phyloP scores from a whole-genome alignment of 169 alveolate species.

The Blepharisma undulans region DNA sequence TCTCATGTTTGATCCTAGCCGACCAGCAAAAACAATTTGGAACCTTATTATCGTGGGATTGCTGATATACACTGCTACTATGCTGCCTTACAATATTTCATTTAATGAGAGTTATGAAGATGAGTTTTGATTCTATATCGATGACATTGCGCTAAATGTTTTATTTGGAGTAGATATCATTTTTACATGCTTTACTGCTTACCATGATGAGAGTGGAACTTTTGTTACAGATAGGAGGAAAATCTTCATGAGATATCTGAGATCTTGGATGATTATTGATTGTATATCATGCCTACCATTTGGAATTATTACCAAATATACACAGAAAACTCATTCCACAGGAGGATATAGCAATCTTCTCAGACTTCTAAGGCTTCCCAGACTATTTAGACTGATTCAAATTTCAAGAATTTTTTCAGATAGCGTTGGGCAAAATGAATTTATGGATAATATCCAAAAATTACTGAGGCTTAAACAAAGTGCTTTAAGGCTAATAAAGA shows the following conservation, averaged over 20 bases:
- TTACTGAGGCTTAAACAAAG: slow-evolving; percentile 51
- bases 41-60: not conserved
- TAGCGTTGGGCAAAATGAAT: slow-evolving; percentile 28
- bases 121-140: slow-evolving; percentile 42
- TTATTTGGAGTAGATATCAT: slow-evolving; percentile 62
- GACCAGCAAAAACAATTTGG: slow-evolving; percentile 2
- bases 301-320: not conserved
- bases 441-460: slow-evolving; percentile 42
- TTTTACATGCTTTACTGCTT: slow-evolving; percentile 55
- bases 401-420: slow-evolving; percentile 49
- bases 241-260: slow-evolving; percentile 55
- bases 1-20: not conserved
- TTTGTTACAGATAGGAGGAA: slow-evolving; percentile 37
- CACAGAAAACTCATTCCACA: not conserved
- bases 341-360: slow-evolving; percentile 44
- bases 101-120: slow-evolving; percentile 39
- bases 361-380: slow-evolving; percentile 64
- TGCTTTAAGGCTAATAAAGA: slow-evolving; percentile 49
- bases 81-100: slow-evolving; percentile 62
- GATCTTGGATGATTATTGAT: slow-evolving; percentile 74
- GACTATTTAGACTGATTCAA: slow-evolving; percentile 65
- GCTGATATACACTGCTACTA: slow-evolving; percentile 65
- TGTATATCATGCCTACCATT: slow-evolving; percentile 67
- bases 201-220: slow-evolving; percentile 56
- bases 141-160: slow-evolving; percentile 53